Evolutionary conservation across 305 asterid species (phyloP).

Genomic region (Fraxinus greggii): DNA sequence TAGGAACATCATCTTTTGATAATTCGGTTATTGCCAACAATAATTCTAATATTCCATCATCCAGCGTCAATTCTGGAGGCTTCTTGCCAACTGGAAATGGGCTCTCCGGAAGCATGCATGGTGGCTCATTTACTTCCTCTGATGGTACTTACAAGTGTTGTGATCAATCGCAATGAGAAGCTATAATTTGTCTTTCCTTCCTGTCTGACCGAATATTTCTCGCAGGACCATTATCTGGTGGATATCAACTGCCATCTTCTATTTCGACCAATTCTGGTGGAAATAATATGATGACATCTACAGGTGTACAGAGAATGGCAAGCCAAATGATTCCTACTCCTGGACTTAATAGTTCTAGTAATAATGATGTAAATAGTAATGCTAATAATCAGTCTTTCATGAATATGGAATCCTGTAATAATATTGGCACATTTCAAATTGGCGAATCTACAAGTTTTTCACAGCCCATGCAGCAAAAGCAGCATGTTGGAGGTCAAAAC

Average conservation of each 20-base stretch:
- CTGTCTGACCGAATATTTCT: constrained; percentile 17
- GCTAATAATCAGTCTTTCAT: constrained; percentile 45
- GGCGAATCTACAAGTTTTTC: constrained; percentile 59
- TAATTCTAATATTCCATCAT: constrained; percentile 51
- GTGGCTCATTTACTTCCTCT: constrained; percentile 40
- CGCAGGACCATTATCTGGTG: constrained; percentile 48
- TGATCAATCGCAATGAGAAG: background rate
- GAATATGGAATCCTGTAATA: constrained; percentile 60
- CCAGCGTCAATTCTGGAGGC: constrained; percentile 58
- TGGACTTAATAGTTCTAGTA: constrained; percentile 60
- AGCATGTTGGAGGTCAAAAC: constrained; percentile 74
- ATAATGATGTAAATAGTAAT: constrained; percentile 43
- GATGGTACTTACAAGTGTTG: constrained; percentile 32
- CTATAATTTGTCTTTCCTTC: constrained; percentile 9
- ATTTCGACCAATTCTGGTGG: constrained; percentile 59
- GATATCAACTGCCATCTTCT: constrained; percentile 67
- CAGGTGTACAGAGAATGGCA: constrained; percentile 66
- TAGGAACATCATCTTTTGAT: constrained; percentile 57
- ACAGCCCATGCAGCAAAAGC: constrained; percentile 75
- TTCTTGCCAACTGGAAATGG: constrained; percentile 49
- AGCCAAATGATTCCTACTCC: constrained; percentile 98
- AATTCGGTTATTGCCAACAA: constrained; percentile 46
- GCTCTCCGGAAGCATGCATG: constrained; percentile 34
- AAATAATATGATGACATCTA: constrained; percentile 54
- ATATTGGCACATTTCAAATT: constrained; percentile 50